A percentile compares a stretch with the other conserved stretches of the same genome.
These are phyloP conservation scores for Aspergillus panamensis DNA, from an alignment of 495 filamentous ascomycete genomes.

Conservation along the genomic window DNA sequence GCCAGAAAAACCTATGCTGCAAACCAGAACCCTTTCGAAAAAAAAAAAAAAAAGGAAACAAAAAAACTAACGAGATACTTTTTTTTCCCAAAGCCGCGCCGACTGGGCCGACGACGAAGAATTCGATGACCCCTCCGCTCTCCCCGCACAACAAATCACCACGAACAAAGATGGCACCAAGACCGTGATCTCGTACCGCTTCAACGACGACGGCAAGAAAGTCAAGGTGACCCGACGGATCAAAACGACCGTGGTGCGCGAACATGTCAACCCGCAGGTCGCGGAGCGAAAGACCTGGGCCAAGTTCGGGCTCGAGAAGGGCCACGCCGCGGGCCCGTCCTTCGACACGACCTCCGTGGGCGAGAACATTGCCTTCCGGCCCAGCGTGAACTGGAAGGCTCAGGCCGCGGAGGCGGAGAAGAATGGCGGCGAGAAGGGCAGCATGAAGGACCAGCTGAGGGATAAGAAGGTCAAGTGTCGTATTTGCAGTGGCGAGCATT, in stretches of 20 bases:
- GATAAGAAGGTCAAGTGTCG: constrained; percentile 99
- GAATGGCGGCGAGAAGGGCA: constrained; percentile 63
- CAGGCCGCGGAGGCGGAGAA: constrained; percentile 80
- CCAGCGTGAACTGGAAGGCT: constrained; percentile 84
- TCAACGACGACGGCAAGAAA: constrained; percentile 91
- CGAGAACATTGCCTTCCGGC: constrained; percentile 96
- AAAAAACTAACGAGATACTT: constrained; percentile 18
- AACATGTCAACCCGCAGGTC: constrained; percentile 93
- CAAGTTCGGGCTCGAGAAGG: constrained; percentile 88
- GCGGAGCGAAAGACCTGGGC: constrained; percentile 87
- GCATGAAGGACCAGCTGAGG: constrained; percentile 88
- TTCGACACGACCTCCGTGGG: constrained; percentile 88
- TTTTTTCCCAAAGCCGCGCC: constrained; percentile 49
- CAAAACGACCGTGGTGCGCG: constrained; percentile 80
- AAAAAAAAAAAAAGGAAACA: background rate
- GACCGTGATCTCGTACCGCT: constrained; percentile 83
- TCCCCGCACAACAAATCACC: constrained; percentile 81
- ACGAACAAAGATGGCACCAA: constrained; percentile 97
- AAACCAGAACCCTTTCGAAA: background rate
- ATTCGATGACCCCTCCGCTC: constrained; percentile 74
- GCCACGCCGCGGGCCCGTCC: constrained; percentile 61
- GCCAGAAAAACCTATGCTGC: background rate
- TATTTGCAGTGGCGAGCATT: constrained; percentile 98
- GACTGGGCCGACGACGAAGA: constrained; percentile 98
- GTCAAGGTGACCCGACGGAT: constrained; percentile 95